phyloP scores from a whole-genome alignment of 169 alveolate species.

The Cryptosporidium sp. region DNA sequence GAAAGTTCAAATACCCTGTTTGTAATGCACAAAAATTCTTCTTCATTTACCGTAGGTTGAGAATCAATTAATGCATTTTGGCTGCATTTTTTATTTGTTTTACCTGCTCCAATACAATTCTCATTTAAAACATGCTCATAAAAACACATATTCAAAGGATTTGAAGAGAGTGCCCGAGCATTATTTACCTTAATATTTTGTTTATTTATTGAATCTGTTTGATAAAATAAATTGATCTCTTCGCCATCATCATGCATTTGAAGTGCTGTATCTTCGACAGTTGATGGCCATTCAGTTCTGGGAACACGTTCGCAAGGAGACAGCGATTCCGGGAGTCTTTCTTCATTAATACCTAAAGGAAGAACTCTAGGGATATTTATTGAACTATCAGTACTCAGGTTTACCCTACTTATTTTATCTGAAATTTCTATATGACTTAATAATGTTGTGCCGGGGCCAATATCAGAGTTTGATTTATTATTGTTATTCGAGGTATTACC shows the following conservation, averaged over 20 bases:
- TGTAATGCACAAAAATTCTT: conserved; percentile 6
- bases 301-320: conserved; percentile 73
- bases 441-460: neutral
- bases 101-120: conserved; percentile 11
- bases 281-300: conserved; percentile 67
- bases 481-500: neutral
- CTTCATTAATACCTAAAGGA: conserved; percentile 46
- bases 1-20: conserved; percentile 43
- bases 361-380: conserved; percentile 51
- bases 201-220: neutral
- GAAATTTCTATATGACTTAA: conserved; percentile 26
- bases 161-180: neutral
- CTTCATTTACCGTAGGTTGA: neutral
- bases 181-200: neutral
- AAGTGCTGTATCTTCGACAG: conserved; percentile 2
- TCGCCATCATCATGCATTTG: conserved; percentile 67
- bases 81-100: conserved; percentile 70
- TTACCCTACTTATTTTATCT: conserved; percentile 8
- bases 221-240: conserved; percentile 40
- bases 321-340: neutral
- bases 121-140: conserved; percentile 63
- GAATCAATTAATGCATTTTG: conserved; percentile 35
- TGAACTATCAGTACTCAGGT: neutral
- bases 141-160: conserved; percentile 52
- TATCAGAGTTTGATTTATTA: neutral